Base-by-base conservation (phyloP, 306 rosid genomes). In the Cercis canadensis region DNA sequence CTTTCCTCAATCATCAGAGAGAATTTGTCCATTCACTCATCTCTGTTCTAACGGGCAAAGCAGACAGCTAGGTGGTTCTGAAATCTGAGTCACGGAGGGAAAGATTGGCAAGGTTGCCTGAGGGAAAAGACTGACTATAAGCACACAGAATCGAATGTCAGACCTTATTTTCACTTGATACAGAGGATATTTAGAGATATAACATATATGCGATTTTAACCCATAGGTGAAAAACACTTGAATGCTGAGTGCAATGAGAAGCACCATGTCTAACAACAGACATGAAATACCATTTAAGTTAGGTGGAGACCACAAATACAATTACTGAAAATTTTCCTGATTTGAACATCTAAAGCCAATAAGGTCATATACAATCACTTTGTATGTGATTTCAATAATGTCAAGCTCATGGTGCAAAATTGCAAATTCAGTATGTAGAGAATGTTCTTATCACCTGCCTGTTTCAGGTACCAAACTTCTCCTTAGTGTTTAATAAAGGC, bases 231-330 rank as follows among this genome's bases (percentile, higher is more conserved):
- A 54, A 46, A 39, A 31, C 37, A 44, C 9, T 19, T 5, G 29
- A 52, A 19, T 24, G 29, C 47, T 1, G 12, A 37, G 11, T 2
- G 39, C 19, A 61, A 15, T 8, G 34, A 29, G 54, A 61, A 9
- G 10, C 43, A 37, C 7, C 43, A 37, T 2, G 43, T 37, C 43
- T 9, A 47, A 31, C 33, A 57, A 57, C 2, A 52, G n/a, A 32
- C 56, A 64, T 9, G 37, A 24, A 56, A 24, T 16, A 66, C 41
- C 34, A 36, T 9, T 67, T 2, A 17, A 24, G 49, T 65, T 40
- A 57, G 54, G 24, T 37, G 16, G 47, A 41, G 21, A 77, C 39
- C 16, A 33, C 51, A 54, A 55, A 63, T 17, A 70, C 57, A 8
- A 57, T 63, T 33, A 37, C 0, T 15, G 2, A 32, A 55, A 32